phyloP scores from a whole-genome alignment of 2,329 filamentous ascomycete species.

The Nigrograna mackinnonii region DNA sequence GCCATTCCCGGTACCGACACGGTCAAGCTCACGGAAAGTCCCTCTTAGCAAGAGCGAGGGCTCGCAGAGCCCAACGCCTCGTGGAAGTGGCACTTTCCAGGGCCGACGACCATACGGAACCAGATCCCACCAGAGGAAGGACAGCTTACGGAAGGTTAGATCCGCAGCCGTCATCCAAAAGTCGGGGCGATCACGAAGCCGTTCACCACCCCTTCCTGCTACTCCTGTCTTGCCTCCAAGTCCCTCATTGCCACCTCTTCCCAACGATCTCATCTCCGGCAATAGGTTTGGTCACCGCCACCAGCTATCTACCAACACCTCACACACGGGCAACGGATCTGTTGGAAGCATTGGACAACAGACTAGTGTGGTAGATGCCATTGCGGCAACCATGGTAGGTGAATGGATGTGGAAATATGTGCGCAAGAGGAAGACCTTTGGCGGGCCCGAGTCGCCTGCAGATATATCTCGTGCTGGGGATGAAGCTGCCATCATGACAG shows the following conservation, averaged over 20 bases:
- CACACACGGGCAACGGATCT: conserved; percentile 60
- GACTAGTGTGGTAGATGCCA: conserved; percentile 88
- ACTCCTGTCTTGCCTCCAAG: conserved; percentile 72
- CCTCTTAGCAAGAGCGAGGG: conserved; percentile 73
- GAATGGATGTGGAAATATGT: conserved; percentile 97
- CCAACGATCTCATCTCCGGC: conserved; percentile 67
- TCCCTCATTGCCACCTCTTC: conserved; percentile 72
- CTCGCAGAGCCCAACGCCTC: conserved; percentile 73
- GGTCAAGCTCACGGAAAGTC: conserved; percentile 82
- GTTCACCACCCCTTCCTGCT: conserved; percentile 65
- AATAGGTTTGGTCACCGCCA: conserved; percentile 51
- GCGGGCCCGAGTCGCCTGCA: conserved; percentile 63
- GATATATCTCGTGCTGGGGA: conserved; percentile 58
- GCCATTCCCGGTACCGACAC: conserved; percentile 88
- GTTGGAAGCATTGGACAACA: conserved; percentile 65
- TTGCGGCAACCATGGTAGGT: conserved; percentile 97
- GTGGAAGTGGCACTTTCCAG: conserved; percentile 42
- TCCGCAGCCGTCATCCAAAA: conserved; percentile 75
- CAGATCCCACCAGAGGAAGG: conserved; percentile 52
- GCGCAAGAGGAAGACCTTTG: conserved; percentile 86
- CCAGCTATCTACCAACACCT: conserved; percentile 65
- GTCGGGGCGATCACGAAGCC: conserved; percentile 48
- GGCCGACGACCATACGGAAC: conserved; percentile 44
- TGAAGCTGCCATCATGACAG: conserved; percentile 67
- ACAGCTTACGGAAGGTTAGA: conserved; percentile 76